Evolutionary conservation across 495 filamentous ascomycete species (phyloP).

Genomic region (Lentithecium fluviatile): DNA sequence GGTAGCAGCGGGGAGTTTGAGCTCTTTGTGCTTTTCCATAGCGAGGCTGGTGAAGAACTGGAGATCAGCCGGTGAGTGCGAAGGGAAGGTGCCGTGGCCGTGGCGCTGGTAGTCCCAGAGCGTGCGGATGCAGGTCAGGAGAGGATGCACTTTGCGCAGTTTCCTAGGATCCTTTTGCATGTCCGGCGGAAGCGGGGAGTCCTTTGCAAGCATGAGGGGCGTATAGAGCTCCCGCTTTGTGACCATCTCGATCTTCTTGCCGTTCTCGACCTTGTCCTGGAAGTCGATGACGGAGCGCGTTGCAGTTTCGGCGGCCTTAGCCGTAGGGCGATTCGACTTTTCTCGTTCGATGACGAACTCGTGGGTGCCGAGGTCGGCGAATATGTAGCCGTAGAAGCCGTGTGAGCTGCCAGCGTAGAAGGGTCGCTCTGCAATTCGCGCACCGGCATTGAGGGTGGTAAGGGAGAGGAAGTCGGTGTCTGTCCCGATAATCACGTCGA

Average conservation of each 20-base stretch:
- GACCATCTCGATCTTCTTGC: conserved; percentile 79
- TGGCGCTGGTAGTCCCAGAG: conserved; percentile 73
- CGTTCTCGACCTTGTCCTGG: conserved; percentile 67
- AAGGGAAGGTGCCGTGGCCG: conserved; percentile 55
- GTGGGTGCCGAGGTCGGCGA: conserved; percentile 85
- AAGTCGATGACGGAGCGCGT: conserved; percentile 75
- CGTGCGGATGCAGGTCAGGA: conserved; percentile 77
- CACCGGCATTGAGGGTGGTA: conserved; percentile 75
- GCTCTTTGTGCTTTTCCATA: conserved; percentile 67
- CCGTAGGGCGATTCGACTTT: conserved; percentile 70
- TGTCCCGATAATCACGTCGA: conserved; percentile 88
- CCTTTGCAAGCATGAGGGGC: conserved; percentile 74
- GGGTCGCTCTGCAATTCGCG: conserved; percentile 67
- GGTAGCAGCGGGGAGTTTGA: conserved; percentile 74
- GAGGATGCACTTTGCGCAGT: conserved; percentile 71
- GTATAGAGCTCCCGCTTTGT: conserved; percentile 89
- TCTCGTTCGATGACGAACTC: conserved; percentile 83
- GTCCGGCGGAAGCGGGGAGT: conserved; percentile 69
- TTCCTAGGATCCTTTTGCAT: conserved; percentile 63
- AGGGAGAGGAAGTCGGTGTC: conserved; percentile 73
- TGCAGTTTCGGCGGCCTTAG: conserved; percentile 63
- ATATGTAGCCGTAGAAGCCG: conserved; percentile 92
- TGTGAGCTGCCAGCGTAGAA: conserved; percentile 89
- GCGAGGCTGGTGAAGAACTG: conserved; percentile 66
- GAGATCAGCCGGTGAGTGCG: conserved; percentile 56